These are phyloP conservation scores for Salix caprea DNA, from an alignment of 345 rosid genomes.

Conservation along the genomic window DNA sequence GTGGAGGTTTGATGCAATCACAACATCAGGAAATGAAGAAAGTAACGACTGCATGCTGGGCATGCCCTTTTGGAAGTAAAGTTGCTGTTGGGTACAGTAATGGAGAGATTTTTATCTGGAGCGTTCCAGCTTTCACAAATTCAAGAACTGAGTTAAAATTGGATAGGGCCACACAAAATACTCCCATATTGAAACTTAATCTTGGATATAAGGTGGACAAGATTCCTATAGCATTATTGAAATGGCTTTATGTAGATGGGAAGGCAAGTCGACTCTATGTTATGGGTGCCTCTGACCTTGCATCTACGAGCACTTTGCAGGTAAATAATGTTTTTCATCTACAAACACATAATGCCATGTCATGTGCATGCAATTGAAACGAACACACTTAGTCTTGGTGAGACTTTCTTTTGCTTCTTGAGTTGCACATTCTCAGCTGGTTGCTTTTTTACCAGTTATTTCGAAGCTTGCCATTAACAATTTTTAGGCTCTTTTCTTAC, in stretches of 20 bases:
- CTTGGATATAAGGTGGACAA: slow-evolving; percentile 80
- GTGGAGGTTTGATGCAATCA: slow-evolving; percentile 51
- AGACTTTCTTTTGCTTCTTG: not conserved
- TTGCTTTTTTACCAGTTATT: not conserved
- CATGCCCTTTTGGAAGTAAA: slow-evolving; percentile 77
- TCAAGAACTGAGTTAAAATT: slow-evolving; percentile 34
- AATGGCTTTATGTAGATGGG: slow-evolving; percentile 67
- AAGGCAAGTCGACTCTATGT: slow-evolving; percentile 69
- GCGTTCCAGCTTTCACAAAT: slow-evolving; percentile 39
- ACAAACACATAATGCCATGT: not conserved
- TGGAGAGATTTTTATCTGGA: slow-evolving; percentile 78
- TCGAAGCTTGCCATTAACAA: not conserved
- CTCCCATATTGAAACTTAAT: slow-evolving; percentile 64
- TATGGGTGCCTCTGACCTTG: slow-evolving; percentile 49
- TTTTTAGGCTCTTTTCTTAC: not conserved
- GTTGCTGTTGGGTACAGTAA: slow-evolving; percentile 74
- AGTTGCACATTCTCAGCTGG: not conserved
- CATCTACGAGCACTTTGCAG: slow-evolving; percentile 58
- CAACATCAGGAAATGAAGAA: slow-evolving; percentile 55
- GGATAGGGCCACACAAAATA: slow-evolving; percentile 36
- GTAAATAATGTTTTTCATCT: slow-evolving; percentile 16
- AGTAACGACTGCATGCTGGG: slow-evolving; percentile 86
- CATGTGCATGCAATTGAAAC: not conserved
- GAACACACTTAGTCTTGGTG: not conserved
- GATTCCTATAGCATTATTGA: slow-evolving; percentile 58